These are phyloP conservation scores for Cryptosporidium felis DNA, from an alignment of 169 alveolate species.

Conservation along the genomic window DNA sequence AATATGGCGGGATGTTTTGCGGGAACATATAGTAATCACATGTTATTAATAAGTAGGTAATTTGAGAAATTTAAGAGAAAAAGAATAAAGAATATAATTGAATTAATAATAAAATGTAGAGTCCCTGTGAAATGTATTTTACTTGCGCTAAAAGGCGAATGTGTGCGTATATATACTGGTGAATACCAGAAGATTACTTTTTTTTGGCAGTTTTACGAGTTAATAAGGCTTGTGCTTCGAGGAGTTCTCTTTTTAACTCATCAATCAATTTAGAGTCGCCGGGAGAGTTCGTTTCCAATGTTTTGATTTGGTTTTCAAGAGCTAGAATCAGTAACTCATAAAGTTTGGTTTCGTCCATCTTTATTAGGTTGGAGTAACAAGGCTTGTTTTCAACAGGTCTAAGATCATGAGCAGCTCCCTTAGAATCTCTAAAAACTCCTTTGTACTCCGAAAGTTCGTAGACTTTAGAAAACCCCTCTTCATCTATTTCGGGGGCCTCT, in stretches of 20 bases:
- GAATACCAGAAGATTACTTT: too few relatives aligned
- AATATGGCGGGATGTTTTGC: too few relatives aligned
- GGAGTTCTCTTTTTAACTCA: constrained; percentile 42
- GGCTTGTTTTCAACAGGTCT: constrained; percentile 91
- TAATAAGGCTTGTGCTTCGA: constrained; percentile 45
- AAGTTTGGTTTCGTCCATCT: constrained; percentile 76
- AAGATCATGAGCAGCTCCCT: constrained; percentile 89
- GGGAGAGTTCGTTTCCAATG: constrained; percentile 71
- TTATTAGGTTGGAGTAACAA: constrained; percentile 81
- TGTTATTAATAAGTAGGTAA: too few relatives aligned
- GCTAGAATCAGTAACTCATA: constrained; percentile 80
- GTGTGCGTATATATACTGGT: not conserved
- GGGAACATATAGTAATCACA: too few relatives aligned
- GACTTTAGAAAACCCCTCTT: constrained; percentile 85
- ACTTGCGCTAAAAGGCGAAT: not conserved
- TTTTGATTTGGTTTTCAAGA: constrained; percentile 79
- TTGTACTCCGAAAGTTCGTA: constrained; percentile 86
- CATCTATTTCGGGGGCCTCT: constrained; percentile 86
- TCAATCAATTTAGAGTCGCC: constrained; percentile 66
- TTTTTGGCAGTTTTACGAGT: constrained; percentile 15
- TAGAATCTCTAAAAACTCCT: constrained; percentile 88
- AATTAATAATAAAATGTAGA: not conserved
- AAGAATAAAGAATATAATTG: too few relatives aligned
- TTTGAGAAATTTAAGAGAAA: too few relatives aligned
- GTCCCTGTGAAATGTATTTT: not conserved